Evolutionary conservation across 164 flowering plant species (phyloP), one percentile per base, ranked within the genome.

Genomic region (Liriodendron chinense): DNA sequence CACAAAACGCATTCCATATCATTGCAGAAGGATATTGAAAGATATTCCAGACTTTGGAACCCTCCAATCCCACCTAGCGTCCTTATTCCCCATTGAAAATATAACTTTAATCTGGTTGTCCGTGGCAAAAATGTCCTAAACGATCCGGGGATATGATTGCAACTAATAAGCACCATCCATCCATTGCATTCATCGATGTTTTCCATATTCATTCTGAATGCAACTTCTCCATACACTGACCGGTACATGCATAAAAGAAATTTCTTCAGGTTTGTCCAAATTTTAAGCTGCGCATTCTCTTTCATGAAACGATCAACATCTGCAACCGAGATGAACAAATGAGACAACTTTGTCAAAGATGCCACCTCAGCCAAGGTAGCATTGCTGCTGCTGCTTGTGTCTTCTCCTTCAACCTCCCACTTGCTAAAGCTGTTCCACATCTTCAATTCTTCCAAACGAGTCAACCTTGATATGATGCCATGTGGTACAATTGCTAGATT

Each of bases 401-500:
- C 21, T 23, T 14, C 16, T 8, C 64, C 73, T 21, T 10, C 25
- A 9, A 22, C 13, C n/a, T 21, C 64, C 73, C 73, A 71, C 14
- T 26, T 23, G 23, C 7, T 25, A 24, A 71, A 71, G 64, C 73
- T 71, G 1, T 7, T n/a, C 13, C 6, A 1, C 73, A 71, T 53
- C 62, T 71, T 14, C 23, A 71, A n/a, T 56, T 71, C 73, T 71
- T 71, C 73, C 50, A 71, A 53, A 5, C 21, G 43, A 57, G 47
- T 14, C 20, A 71, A 3, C 5, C 47, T 71, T 56, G 73, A 71
- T 16, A 71, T 23, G n/a, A 71, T 26, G 6, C 13, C 23, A 2
- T 26, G 43, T 16, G 63, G 43, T 9, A 71, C 24, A 12, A 18
- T 53, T 70, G 9, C 21, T 3, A 71, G n/a, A 71, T n/a, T 20